Evolutionary conservation across 1,284 basidiomycete species (phyloP).

Genomic region (Butyriboletus appendiculatus): DNA sequence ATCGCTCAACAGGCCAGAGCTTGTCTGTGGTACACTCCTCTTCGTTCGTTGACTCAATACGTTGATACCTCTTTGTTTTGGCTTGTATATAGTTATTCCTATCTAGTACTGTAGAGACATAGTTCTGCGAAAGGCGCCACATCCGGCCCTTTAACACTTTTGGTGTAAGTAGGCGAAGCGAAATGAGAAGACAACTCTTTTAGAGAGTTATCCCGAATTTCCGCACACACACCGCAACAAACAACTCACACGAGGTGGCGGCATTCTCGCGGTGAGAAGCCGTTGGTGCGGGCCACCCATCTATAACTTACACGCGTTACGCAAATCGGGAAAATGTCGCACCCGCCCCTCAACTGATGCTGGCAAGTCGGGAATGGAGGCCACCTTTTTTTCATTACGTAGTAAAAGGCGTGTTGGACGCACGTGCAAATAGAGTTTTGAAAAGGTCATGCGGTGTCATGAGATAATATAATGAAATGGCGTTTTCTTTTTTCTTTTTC

Average conservation of each 20-base stretch:
- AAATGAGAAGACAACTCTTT: constrained; percentile 12
- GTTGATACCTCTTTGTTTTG: constrained; percentile 12
- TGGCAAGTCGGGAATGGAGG: constrained; percentile 1
- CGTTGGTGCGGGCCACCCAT: neutral
- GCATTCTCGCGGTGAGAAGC: constrained; percentile 2
- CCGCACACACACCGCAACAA: constrained; percentile 2
- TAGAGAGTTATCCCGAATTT: constrained; percentile 1
- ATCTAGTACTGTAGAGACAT: constrained; percentile 27
- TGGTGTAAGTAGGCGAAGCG: constrained; percentile 7
- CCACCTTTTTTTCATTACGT: neutral
- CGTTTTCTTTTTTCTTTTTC: neutral
- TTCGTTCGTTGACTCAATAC: constrained; percentile 20
- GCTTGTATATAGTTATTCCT: constrained; percentile 37
- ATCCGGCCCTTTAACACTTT: neutral
- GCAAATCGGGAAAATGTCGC: constrained; percentile 3
- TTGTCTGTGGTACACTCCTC: constrained; percentile 14
- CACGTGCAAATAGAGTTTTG: constrained; percentile 17
- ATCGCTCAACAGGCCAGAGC: neutral
- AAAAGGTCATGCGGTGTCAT: constrained; percentile 7
- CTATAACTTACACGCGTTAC: neutral
- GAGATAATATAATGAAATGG: neutral
- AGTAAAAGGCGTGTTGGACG: neutral
- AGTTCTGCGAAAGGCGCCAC: constrained; percentile 3
- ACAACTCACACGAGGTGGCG: constrained; percentile 10
- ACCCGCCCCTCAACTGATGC: constrained; percentile 2